Evolutionary conservation across 78 protist genomes (phyloP).

Genomic region (Protostelium mycophagum): DNA sequence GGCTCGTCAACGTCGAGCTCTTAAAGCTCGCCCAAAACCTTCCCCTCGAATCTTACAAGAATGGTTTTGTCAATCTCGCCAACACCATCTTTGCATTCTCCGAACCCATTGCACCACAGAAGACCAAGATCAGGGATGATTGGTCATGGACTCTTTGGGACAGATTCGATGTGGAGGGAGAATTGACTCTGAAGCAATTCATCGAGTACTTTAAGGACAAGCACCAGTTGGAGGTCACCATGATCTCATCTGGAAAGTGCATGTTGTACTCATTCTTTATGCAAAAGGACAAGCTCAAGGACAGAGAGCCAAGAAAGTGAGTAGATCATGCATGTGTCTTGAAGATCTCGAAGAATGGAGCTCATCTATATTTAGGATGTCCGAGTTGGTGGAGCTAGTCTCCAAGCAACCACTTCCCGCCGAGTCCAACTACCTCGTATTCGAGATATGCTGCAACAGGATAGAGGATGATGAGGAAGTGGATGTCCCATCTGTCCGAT

Average conservation of each 20-base stretch:
- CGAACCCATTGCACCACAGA: conserved; percentile 91
- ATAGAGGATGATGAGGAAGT: conserved; percentile 44
- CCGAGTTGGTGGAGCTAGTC: background rate
- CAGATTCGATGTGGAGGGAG: conserved; percentile 71
- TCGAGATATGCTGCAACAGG: conserved; percentile 52
- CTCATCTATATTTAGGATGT: background rate
- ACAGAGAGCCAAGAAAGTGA: conserved; percentile 29
- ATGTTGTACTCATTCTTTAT: conserved; percentile 58
- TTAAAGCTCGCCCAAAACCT: conserved; percentile 70
- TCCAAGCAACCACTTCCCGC: conserved; percentile 43
- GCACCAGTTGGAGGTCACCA: conserved; percentile 47
- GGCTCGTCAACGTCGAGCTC: conserved; percentile 85
- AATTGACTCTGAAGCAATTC: conserved; percentile 61
- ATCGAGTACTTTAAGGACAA: conserved; percentile 39
- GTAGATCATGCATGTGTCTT: too few relatives aligned
- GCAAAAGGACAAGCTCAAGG: conserved; percentile 31
- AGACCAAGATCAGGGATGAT: conserved; percentile 54
- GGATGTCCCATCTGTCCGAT: conserved; percentile 48
- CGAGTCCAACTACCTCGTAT: conserved; percentile 37
- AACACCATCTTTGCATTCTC: conserved; percentile 88
- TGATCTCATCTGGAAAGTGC: conserved; percentile 72
- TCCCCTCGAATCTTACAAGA: conserved; percentile 78
- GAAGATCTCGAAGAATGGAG: conserved; percentile 12
- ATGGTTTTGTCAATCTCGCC: conserved; percentile 95
- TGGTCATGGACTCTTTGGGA: conserved; percentile 83